Evolutionary conservation across 108 stramenopile species (phyloP).

Genomic region (Seminavis robusta): DNA sequence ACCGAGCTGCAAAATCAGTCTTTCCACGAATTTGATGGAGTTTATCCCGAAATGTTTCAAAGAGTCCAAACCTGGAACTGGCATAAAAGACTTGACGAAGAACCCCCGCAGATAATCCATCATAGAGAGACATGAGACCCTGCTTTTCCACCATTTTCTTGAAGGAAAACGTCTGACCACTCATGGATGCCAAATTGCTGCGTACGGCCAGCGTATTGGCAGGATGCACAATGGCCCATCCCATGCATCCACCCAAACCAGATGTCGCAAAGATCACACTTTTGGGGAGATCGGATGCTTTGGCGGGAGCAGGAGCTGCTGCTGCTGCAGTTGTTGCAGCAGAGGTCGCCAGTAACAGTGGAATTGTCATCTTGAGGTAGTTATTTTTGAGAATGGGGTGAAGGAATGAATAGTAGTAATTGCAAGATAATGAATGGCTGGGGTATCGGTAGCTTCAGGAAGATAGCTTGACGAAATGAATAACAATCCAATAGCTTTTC

Average conservation of each 20-base stretch:
- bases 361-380: too few relatives aligned
- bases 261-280: slow-evolving; percentile 80
- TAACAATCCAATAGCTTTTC: too few relatives aligned
- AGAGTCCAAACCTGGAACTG: slow-evolving; percentile 83
- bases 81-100: slow-evolving; percentile 92
- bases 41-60: slow-evolving; percentile 86
- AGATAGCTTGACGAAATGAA: too few relatives aligned
- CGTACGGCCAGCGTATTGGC: slow-evolving; percentile 87
- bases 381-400: too few relatives aligned
- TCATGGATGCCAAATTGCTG: slow-evolving; percentile 74
- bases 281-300: too few relatives aligned
- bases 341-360: too few relatives aligned
- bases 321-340: slow-evolving; percentile 10
- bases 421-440: too few relatives aligned
- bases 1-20: slow-evolving; percentile 86
- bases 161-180: slow-evolving; percentile 63
- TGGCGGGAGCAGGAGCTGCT: slow-evolving; percentile 5
- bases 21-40: slow-evolving; percentile 83
- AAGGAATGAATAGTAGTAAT: too few relatives aligned
- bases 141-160: slow-evolving; percentile 49
- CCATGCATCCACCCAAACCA: slow-evolving; percentile 83
- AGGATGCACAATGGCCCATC: slow-evolving; percentile 89
- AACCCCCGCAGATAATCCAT: slow-evolving; percentile 86
- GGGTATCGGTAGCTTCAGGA: too few relatives aligned
- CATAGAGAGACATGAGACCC: slow-evolving; percentile 77